These are phyloP conservation scores for Xylaria sp. DNA, from an alignment of 2,329 filamentous ascomycete genomes.

Conservation along the genomic window DNA sequence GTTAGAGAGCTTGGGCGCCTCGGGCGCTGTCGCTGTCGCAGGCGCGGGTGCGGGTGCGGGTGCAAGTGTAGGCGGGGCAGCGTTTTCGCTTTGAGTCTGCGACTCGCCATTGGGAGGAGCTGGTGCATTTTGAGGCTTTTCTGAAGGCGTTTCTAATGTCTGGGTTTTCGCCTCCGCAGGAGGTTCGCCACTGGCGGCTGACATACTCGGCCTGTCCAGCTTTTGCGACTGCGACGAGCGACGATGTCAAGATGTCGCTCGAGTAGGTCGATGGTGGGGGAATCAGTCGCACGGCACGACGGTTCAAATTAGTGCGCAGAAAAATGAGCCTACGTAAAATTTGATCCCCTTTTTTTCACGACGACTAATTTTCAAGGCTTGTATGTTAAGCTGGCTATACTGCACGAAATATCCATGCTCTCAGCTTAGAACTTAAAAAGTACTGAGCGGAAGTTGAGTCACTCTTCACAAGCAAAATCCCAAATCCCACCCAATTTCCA, in stretches of 20 bases:
- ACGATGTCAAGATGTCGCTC: not conserved
- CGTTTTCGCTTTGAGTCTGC: conserved; percentile 41
- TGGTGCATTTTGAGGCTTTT: conserved; percentile 34
- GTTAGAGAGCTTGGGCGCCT: conserved; percentile 69
- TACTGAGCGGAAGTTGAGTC: conserved; percentile 30
- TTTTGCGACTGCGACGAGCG: conserved; percentile 1
- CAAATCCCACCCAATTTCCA: conserved; percentile 29
- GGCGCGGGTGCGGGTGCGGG: too few relatives aligned
- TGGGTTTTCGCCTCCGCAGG: conserved; percentile 38
- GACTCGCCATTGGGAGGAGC: conserved; percentile 38
- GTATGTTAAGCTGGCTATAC: not conserved
- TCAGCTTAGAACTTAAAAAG: not conserved
- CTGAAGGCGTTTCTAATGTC: conserved; percentile 33
- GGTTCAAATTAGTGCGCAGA: conserved; percentile 3
- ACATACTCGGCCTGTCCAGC: conserved; percentile 35
- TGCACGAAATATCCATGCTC: conserved; percentile 15
- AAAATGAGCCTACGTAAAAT: not conserved
- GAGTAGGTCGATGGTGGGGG: not conserved
- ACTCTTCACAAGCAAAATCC: conserved; percentile 28
- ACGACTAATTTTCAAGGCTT: not conserved
- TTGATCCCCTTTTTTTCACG: not conserved
- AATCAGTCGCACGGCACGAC: not conserved
- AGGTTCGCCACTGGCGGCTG: conserved; percentile 36
- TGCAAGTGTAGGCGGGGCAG: conserved; percentile 32
- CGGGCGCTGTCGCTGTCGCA: conserved; percentile 32